Conservation (phyloP, 2,329 filamentous ascomycete genomes). For the Apiospora marii region DNA sequence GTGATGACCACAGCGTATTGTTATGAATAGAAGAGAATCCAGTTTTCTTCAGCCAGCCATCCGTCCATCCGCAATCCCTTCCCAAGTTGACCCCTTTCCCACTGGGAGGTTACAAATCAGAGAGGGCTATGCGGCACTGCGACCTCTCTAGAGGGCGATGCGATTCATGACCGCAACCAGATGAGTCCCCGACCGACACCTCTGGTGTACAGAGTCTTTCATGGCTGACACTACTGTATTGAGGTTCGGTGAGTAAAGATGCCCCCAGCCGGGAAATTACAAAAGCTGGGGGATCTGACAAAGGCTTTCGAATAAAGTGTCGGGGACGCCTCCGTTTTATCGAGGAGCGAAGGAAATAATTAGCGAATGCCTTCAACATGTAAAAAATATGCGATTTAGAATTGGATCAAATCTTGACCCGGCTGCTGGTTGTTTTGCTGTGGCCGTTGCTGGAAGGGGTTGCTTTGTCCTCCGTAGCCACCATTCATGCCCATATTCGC, state of each 20-base stretch:
- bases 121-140: neutral
- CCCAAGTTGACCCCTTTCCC: neutral
- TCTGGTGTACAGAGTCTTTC: neutral
- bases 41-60: slow-evolving; percentile 12
- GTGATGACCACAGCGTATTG: slow-evolving; percentile 11
- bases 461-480: slow-evolving; percentile 49
- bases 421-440: slow-evolving; percentile 57
- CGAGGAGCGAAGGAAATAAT: slow-evolving; percentile 8
- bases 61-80: slow-evolving; percentile 5
- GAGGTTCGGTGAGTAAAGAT: slow-evolving; percentile 8
- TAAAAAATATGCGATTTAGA: slow-evolving; percentile 48
- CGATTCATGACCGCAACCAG: neutral
- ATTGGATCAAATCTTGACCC: slow-evolving; percentile 69
- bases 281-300: slow-evolving; percentile 6
- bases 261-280: slow-evolving; percentile 6
- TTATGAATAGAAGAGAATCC: slow-evolving; percentile 17
- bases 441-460: slow-evolving; percentile 64
- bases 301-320: neutral
- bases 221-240: neutral
- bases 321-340: neutral
- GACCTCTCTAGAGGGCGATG: neutral
- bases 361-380: slow-evolving; percentile 19
- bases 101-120: neutral
- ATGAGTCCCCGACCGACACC: neutral
- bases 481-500: slow-evolving; percentile 65